Evolutionary conservation across 768 basidiomycete genomes (phyloP), one percentile per base, ranked within the genome.

Genomic region (Mrakia frigida): DNA sequence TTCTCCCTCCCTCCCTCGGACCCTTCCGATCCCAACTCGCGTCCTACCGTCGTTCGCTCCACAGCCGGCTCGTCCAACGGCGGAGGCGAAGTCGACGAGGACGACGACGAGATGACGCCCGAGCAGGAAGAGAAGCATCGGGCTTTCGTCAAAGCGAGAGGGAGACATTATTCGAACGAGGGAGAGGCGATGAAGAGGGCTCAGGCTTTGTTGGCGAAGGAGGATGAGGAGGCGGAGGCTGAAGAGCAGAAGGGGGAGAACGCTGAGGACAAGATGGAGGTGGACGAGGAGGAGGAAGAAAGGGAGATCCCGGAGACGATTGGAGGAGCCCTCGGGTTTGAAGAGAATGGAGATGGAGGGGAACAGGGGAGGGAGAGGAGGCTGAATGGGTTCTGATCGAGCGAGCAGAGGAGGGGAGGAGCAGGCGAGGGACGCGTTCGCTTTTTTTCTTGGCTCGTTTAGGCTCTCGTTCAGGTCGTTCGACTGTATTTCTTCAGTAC

Each of bases 151-250:
- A 65, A 78, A 52, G 71, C 67, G 14, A 1, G 77, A 25, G 71
- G 90, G 73, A 86, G 91, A 74, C 93, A 94, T 81, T 94, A 94
- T 80, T 93, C 92, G 7, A 93, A 94, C 70, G 93, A 94, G 82
- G 93, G 91, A 1, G 91, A 93, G 82, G 93, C 92, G 25, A 93
- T 94, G 93, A 56, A 56, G 56, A 28, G 87, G 74, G 91, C 91
- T 35, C 86, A 87, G 75, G 83, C 86, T 79, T 82, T 92, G 70
- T 86, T 89, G 83, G 88, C 87, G 0, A 86, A 88, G 6, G 90
- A 91, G 0, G 90, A 91, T 0, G 90, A 90, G 74, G 79, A 80
- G 56, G 74, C 80, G 50, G 80, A 81, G 14, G 80, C 82, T 65
- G 83, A 83, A 56, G 73, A n/a, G n/a, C n/a, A n/a, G n/a, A n/a